Base-by-base conservation (phyloP, 352 stramenopile genomes). In the Pythium vanterpoolii region DNA sequence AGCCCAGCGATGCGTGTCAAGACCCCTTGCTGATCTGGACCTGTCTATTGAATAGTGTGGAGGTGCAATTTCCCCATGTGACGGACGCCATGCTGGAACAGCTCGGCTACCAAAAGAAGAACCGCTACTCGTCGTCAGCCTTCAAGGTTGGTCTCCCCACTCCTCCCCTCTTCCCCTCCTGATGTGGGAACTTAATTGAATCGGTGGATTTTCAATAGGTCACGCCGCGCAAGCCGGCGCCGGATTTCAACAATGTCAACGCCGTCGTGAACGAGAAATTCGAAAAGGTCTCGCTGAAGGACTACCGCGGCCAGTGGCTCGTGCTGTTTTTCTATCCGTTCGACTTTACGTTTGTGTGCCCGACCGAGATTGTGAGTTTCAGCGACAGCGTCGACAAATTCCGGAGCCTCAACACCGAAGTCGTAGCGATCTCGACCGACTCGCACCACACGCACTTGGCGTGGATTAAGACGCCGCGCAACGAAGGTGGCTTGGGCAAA, bases 311-410 rank as follows among this genome's bases (percentile, higher is more conserved):
- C 70, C 83, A 93, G 69, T 93, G 80, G 79, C 75, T 93, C 46
- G 81, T 95, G 55, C 72, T 95, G 3, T 92, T 95, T 67, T 95
- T 95, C 73, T 95, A 93, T 75, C 83, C 79, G 10, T 90, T 92
- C 69, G 83, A 93, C 69, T 93, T 93, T 48, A 95, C 85, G 26
- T 95, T 95, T 50, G 83, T 95, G 63, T 93, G 85, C 52, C 83
- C 83, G 7, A 93, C 86, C 14, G 79, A 93, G 66, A 95, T 93
- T 49, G 71, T 90, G 55, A 86, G 74, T 68, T 93, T 91, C 60
- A 90, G 76, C 51, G 86, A 92, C 71, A 85, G 65, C 34, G 70
- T 86, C 23, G 69, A 79, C 16, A 54, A 71, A 33, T 93, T 92
- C 77, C 79, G 77, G 42, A 86, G 72, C 57, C 89, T 92, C 64